A percentile compares a stretch with the other conserved stretches of the same genome.
phyloP scores from a whole-genome alignment of 306 rosid genomes.

The Cicer chorassanicum region DNA sequence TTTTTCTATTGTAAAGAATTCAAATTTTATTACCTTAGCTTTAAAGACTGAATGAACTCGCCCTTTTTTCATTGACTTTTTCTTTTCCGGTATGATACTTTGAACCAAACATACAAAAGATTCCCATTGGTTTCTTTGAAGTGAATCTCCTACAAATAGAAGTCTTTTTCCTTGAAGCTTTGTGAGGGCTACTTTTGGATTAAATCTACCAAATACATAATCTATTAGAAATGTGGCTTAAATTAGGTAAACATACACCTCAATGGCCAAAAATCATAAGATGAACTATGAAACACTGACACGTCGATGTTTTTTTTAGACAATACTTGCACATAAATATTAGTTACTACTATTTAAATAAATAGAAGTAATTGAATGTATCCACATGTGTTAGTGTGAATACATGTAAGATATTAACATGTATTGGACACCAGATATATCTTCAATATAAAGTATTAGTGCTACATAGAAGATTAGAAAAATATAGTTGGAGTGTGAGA shows the following conservation, averaged over 20 bases:
- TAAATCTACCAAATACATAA: slow-evolving; percentile 54
- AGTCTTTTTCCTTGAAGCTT: slow-evolving; percentile 81
- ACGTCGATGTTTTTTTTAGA: too few relatives aligned
- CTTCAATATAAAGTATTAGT: neutral
- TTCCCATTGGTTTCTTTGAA: slow-evolving; percentile 96
- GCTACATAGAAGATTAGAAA: neutral
- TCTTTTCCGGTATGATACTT: slow-evolving; percentile 70
- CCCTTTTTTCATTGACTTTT: slow-evolving; percentile 65
- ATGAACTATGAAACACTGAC: neutral
- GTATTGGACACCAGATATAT: neutral
- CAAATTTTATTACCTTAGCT: slow-evolving; percentile 60
- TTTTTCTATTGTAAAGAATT: neutral
- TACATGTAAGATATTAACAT: too few relatives aligned
- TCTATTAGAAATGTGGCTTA: slow-evolving; percentile 16
- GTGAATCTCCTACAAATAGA: slow-evolving; percentile 90
- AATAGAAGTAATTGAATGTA: neutral
- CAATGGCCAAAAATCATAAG: slow-evolving; percentile 1
- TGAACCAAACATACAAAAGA: slow-evolving; percentile 90
- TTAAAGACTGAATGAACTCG: slow-evolving; percentile 71
- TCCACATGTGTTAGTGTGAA: too few relatives aligned
- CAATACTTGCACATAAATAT: too few relatives aligned
- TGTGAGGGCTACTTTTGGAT: slow-evolving; percentile 72
- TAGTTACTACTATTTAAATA: too few relatives aligned
- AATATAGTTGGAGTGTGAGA: neutral
- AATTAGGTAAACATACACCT: slow-evolving; percentile 7